These are phyloP conservation scores for Apiospora arundinis DNA, from an alignment of 2,329 filamentous ascomycete genomes.

Conservation along the genomic window DNA sequence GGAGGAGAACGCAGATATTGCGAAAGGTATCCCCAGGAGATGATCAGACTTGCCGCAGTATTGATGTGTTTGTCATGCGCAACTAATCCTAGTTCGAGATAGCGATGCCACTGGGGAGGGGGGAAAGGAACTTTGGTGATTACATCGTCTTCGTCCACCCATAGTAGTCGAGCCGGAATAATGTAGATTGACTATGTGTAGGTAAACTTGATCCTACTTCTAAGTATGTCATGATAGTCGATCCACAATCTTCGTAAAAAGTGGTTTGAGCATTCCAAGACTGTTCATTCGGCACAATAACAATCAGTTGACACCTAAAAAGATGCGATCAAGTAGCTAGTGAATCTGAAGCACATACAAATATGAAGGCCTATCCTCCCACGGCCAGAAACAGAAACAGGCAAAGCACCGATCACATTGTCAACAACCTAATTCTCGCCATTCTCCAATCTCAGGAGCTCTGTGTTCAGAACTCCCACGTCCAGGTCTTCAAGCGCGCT, in stretches of 20 bases:
- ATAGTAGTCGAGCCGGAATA: background rate
- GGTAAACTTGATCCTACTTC: background rate
- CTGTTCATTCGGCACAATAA: too few species aligned
- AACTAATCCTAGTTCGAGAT: background rate
- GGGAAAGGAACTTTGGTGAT: background rate
- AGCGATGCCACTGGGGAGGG: background rate
- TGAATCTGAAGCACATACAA: background rate
- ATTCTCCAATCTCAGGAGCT: background rate
- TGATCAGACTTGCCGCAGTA: background rate
- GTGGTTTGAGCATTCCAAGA: background rate
- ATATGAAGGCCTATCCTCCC: background rate
- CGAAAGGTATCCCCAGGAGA: constrained; percentile 6
- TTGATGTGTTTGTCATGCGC: background rate
- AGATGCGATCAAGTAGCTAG: background rate
- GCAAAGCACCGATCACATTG: background rate
- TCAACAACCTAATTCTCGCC: background rate
- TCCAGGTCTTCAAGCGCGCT: background rate
- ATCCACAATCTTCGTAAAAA: background rate
- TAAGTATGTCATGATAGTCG: background rate
- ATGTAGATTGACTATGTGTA: background rate
- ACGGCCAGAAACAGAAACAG: background rate
- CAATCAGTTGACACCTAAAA: background rate
- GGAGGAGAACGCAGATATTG: constrained; percentile 7
- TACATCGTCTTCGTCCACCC: background rate
- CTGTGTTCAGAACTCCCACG: background rate